Percentiles rank a stretch among this genome's conserved stretches.
Conservation (phyloP, 2,329 filamentous ascomycete species). For the Zymoseptoria pseudotritici region DNA sequence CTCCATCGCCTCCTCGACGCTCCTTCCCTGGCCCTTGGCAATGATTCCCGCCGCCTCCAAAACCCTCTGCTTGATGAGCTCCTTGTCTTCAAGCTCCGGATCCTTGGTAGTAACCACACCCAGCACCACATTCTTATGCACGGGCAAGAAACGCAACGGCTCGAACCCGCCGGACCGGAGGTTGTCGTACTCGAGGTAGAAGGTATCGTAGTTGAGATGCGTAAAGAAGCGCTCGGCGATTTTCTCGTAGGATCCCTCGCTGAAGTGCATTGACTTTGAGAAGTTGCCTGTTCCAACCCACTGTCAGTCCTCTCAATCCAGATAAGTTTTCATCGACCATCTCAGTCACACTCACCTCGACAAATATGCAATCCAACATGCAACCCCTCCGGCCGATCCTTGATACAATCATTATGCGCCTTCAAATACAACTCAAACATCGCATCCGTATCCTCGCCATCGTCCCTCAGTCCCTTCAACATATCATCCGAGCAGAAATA, state of each 20-base stretch:
- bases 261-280: constrained; percentile 34
- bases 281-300: constrained; percentile 26
- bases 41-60: constrained; percentile 31
- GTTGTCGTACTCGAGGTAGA: constrained; percentile 36
- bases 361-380: constrained; percentile 35
- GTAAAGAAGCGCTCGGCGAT: constrained; percentile 34
- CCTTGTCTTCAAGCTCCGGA: constrained; percentile 29
- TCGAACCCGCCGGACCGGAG: constrained; percentile 33
- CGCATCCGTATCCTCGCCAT: constrained; percentile 31
- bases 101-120: constrained; percentile 34
- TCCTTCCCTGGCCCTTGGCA: constrained; percentile 31
- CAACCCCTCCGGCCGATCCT: constrained; percentile 28
- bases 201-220: constrained; percentile 33
- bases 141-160: constrained; percentile 32
- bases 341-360: constrained; percentile 22
- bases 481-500: constrained; percentile 34
- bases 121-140: constrained; percentile 34
- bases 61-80: constrained; percentile 29
- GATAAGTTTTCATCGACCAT: too few relatives aligned
- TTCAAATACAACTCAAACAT: constrained; percentile 33
- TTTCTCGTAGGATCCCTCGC: constrained; percentile 32
- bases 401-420: constrained; percentile 32
- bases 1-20: constrained; percentile 31
- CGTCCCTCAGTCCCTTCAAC: constrained; percentile 27
- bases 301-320: too few relatives aligned